Conservation (phyloP, 1,284 basidiomycete species). For the Mycena sp. region DNA sequence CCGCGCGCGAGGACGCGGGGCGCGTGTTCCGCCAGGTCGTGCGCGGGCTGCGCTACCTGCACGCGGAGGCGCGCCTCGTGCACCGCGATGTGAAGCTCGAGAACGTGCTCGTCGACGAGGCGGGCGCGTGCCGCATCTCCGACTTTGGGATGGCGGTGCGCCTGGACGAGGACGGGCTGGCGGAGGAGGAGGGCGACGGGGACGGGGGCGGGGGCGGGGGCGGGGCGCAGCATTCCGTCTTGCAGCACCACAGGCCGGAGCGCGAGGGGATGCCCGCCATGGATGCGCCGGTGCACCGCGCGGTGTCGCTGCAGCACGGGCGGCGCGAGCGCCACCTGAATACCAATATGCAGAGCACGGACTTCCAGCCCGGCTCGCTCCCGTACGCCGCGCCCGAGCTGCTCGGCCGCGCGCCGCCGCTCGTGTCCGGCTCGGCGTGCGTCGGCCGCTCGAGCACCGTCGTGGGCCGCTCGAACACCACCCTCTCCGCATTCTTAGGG, state of each 20-base stretch:
- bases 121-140: constrained; percentile 80
- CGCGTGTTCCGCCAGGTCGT: constrained; percentile 94
- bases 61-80: constrained; percentile 80
- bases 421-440: constrained; percentile 20
- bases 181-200: constrained; percentile 56
- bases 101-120: constrained; percentile 92
- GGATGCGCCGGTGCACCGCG: constrained; percentile 43
- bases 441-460: constrained; percentile 28
- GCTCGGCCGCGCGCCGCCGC: constrained; percentile 41
- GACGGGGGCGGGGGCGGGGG: constrained; percentile 38
- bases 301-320: constrained; percentile 45
- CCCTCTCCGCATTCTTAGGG: constrained; percentile 16
- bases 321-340: too few relatives aligned
- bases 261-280: constrained; percentile 17
- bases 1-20: constrained; percentile 81
- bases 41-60: constrained; percentile 86
- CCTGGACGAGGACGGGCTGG: too few relatives aligned
- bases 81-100: constrained; percentile 97
- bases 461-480: constrained; percentile 33
- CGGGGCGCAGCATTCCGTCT: too few relatives aligned
- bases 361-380: constrained; percentile 84
- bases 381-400: constrained; percentile 86
- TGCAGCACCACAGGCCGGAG: too few relatives aligned
- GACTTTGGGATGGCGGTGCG: constrained; percentile 91
- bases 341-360: constrained; percentile 38